Evolutionary conservation across 371 early-diverging fungal genomes (phyloP).

Genomic region (Rhizopus stolonifer): DNA sequence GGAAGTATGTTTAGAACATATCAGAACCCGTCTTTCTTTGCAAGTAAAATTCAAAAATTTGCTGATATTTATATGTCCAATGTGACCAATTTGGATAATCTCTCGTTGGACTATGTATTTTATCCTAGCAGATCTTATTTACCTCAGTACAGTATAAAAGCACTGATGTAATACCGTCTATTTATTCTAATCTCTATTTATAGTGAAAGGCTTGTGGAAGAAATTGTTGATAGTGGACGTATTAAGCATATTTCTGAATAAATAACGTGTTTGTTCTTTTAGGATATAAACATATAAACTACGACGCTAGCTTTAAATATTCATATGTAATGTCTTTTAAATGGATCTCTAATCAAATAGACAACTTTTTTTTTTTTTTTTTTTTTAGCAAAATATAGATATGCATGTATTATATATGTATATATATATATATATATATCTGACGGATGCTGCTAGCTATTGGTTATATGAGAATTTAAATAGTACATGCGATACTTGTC

Average conservation of each 20-base stretch:
- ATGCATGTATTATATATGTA: too few relatives aligned
- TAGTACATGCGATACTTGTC: too few relatives aligned
- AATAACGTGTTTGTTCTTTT: slow-evolving; percentile 5
- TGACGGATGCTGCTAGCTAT: too few relatives aligned
- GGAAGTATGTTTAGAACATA: slow-evolving; percentile 69
- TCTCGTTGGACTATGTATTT: slow-evolving; percentile 62
- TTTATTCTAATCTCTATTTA: not conserved
- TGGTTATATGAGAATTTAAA: too few relatives aligned
- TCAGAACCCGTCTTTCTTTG: slow-evolving; percentile 65
- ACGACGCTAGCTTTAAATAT: not conserved
- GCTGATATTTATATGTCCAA: slow-evolving; percentile 60
- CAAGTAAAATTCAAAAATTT: slow-evolving; percentile 59
- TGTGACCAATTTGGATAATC: slow-evolving; percentile 53
- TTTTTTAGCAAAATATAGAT: too few relatives aligned
- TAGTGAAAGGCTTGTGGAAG: slow-evolving; percentile 47
- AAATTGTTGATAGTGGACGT: slow-evolving; percentile 44
- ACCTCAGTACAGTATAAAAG: slow-evolving; percentile 52
- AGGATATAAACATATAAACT: not conserved
- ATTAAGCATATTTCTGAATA: slow-evolving; percentile 6
- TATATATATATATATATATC: too few relatives aligned
- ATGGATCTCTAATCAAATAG: too few relatives aligned
- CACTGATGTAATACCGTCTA: not conserved
- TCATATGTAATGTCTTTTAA: too few relatives aligned
- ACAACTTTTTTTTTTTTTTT: too few relatives aligned
- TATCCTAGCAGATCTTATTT: slow-evolving; percentile 63